These are phyloP conservation scores for Aspergillus ochraceoroseus DNA, from an alignment of 2,329 filamentous ascomycete species.

Conservation along the genomic window DNA sequence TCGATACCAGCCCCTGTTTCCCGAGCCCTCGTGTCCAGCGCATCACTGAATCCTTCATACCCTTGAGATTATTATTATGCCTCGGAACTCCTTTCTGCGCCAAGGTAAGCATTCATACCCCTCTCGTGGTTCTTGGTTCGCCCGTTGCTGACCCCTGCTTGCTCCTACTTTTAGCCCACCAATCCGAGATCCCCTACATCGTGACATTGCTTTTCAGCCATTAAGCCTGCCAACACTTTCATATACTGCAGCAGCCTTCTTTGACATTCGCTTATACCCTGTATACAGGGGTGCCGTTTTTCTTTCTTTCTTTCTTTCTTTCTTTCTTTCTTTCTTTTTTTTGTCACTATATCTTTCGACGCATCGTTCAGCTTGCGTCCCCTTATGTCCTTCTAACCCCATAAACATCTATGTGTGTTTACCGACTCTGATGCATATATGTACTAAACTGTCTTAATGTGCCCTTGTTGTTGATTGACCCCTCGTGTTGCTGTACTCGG, in stretches of 20 bases:
- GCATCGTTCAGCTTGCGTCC: constrained; percentile 2
- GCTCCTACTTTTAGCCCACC: constrained; percentile 13
- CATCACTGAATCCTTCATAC: constrained; percentile 5
- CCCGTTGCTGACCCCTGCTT: constrained; percentile 11
- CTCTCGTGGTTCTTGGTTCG: constrained; percentile 3
- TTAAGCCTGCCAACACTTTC: constrained; percentile 1
- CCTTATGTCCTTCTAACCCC: constrained; percentile 4
- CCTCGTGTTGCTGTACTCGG: not conserved
- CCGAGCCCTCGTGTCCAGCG: constrained; percentile 1
- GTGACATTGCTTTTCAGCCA: constrained; percentile 2
- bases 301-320: constrained; percentile 1
- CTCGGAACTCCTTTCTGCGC: constrained; percentile 1
- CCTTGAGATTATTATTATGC: constrained; percentile 7
- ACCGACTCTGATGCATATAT: constrained; percentile 2
- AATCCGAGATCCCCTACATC: constrained; percentile 8
- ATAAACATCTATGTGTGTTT: not conserved
- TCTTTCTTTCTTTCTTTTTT: not conserved
- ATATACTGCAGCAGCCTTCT: constrained; percentile 6
- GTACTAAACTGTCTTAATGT: constrained; percentile 2
- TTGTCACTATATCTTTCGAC: not conserved
- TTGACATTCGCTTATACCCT: constrained; percentile 8
- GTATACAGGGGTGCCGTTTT: constrained; percentile 8
- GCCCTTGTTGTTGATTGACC: not conserved
- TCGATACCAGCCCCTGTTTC: not conserved
- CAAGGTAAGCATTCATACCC: constrained; percentile 11